Evolutionary conservation across 208 protist species (phyloP), one percentile per base, ranked within the genome.

Genomic region (Leishmania lainsoni): DNA sequence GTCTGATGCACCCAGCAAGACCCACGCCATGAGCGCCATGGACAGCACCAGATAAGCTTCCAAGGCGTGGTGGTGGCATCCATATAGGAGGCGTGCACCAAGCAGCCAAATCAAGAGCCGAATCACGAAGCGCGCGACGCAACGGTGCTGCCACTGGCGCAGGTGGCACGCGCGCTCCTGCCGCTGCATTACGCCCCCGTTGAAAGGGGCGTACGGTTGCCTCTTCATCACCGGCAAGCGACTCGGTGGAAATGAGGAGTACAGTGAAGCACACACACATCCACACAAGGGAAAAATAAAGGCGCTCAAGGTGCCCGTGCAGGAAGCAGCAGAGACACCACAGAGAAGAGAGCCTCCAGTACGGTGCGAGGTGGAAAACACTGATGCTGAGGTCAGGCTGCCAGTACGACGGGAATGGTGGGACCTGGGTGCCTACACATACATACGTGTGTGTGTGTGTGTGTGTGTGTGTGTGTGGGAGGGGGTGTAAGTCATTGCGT

Each of bases 31-130:
- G 10, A 88, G 56, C 20, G 84, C 69, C 17, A 88, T 6, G 52
- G 72, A 87, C 10, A 89, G 20, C n/a, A 81, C 79, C 0, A 89
- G 68, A 63, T 91, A 93, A 68, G 84, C 76, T 22, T 78, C 70
- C 17, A 93, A 75, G 56, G 83, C 77, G 74, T 69, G 59, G 45
- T 74, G 17, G 63, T 76, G 66, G 77, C 69, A 76, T 42, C 80
- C 26, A 26, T 58, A 76, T 42, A 90, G 73, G 39, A 89, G 29
- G 79, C 81, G 86, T 14, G 80, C 86, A 63, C 82, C 84, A 42
- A 90, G 80, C 2, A 88, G 20, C 90, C 90, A 91, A 51, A 89
- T 83, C 12, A 75, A 61, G 9, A 77, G 39, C 1, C 84, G 83
- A 39, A 93, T 58, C 51, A 89, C 16, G 78, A 81, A 56, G 54